Evolutionary conservation across 139 green algal genomes (phyloP).

Genomic region (Chlamydomonas applanata): DNA sequence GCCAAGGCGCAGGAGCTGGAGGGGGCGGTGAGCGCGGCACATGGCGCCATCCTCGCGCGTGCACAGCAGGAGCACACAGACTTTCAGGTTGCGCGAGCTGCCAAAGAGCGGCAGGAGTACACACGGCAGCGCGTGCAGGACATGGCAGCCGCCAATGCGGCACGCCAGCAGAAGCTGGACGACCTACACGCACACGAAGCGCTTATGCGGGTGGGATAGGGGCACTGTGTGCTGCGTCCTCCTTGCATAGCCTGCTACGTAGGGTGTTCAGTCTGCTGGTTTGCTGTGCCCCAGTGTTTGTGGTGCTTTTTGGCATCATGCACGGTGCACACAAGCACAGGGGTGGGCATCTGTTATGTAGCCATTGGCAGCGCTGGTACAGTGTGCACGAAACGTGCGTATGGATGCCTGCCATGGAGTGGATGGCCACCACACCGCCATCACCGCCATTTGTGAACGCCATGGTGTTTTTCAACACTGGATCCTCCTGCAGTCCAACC

Average conservation of each 20-base stretch:
- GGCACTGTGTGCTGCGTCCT: neutral
- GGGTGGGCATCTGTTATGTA: too few relatives aligned
- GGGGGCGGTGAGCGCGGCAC: neutral
- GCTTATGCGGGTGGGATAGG: slow-evolving; percentile 12
- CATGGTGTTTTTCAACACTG: too few relatives aligned
- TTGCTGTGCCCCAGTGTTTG: too few relatives aligned
- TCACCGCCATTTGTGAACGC: too few relatives aligned
- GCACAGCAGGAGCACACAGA: neutral
- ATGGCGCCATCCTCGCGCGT: neutral
- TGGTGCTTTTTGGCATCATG: too few relatives aligned
- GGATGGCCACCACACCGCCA: too few relatives aligned
- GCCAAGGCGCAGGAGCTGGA: neutral
- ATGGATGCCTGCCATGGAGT: too few relatives aligned
- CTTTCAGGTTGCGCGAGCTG: neutral
- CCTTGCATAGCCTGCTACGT: neutral
- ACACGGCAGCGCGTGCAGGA: neutral
- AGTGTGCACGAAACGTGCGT: too few relatives aligned
- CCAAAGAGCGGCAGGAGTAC: slow-evolving; percentile 1
- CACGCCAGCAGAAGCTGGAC: slow-evolving; percentile 7
- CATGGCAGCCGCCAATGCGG: neutral
- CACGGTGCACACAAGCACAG: too few relatives aligned
- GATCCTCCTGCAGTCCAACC: slow-evolving; percentile 2
- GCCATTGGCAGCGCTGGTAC: too few relatives aligned
- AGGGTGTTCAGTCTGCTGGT: too few relatives aligned
- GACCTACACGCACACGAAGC: neutral